Conservation (phyloP, 495 filamentous ascomycete genomes). For the Neurospora sp. region DNA sequence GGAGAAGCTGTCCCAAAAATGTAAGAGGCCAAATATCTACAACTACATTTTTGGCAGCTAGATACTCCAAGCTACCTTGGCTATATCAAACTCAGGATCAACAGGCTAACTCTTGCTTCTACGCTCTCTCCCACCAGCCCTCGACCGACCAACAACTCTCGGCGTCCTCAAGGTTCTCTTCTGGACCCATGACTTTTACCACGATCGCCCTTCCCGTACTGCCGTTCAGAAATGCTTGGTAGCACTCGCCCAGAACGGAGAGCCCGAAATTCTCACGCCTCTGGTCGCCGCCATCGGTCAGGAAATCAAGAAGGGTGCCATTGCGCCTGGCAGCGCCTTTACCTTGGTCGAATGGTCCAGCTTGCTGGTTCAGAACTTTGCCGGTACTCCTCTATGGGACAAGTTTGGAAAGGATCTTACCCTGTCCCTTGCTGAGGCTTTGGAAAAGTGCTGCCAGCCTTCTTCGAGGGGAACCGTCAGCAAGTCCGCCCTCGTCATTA, state of each 20-base stretch:
- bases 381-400: conserved; percentile 48
- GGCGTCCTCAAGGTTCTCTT: conserved; percentile 61
- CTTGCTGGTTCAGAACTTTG: conserved; percentile 54
- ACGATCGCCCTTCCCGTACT: conserved; percentile 70
- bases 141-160: conserved; percentile 26
- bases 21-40: conserved; percentile 19
- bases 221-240: conserved; percentile 70
- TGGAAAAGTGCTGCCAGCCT: conserved; percentile 68
- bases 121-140: conserved; percentile 15
- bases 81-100: background rate
- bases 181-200: conserved; percentile 76
- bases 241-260: conserved; percentile 44
- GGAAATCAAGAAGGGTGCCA: conserved; percentile 62
- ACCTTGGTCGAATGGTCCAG: conserved; percentile 88
- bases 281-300: conserved; percentile 47
- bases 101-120: background rate
- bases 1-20: conserved; percentile 35
- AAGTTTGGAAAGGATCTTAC: conserved; percentile 54
- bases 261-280: conserved; percentile 45
- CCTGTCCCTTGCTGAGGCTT: conserved; percentile 48
- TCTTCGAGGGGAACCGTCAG: conserved; percentile 47
- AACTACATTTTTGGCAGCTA: background rate
- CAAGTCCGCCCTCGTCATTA: conserved; percentile 58
- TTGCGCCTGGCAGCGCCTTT: conserved; percentile 72
- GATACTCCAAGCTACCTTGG: background rate